Base-by-base conservation (phyloP, 2,329 filamentous ascomycete genomes). In the Thyridium curvatum region DNA sequence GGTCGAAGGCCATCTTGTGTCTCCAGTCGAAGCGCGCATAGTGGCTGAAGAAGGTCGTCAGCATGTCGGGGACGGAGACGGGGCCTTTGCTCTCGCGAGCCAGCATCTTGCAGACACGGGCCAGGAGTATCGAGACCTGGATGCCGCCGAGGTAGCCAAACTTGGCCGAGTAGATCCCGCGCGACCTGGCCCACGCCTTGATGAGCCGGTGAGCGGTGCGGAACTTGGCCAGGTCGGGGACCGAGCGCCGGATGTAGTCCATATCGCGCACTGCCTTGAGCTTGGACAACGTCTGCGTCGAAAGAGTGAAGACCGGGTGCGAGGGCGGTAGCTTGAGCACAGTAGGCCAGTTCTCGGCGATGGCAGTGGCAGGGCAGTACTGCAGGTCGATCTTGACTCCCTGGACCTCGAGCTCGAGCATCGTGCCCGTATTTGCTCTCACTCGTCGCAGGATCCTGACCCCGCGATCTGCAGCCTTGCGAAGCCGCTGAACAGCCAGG, bases 61-160 rank as follows among this genome's bases (percentile, higher is more conserved):
- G 52, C 8, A 84, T 60, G 34, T 76, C 71, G 1, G 69, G 54
- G 2, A 72, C 63, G 1, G 71, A 68, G 12, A 38, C 13, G 3
- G n/a, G n/a, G 12, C 18, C 21, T 1, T 49, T 50, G 9, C 30
- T 32, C 6, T 63, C 45, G 4, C 58, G 55, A 18, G 64, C 58
- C 4, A 78, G 52, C 16, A 72, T 53, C 53, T 85, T 84, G 55
- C 71, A 72, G 1, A 85, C 59, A 13, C 74, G 70, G 0, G 74
- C 68, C 8, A 86, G 62, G 51, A 86, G 64, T 16, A 83, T 58
- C 1, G 76, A 71, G 38, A 86, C 74, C 46, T 84, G 79, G 15
- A 83, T 74, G 4, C 79, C 80, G 6, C 77, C 72, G 1, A 86
- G 63, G 43, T 77, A 81, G 0, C 82, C 82, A 47, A 84, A 84